phyloP scores from a whole-genome alignment of 2,329 filamentous ascomycete genomes.

The Colletotrichum tanaceti region DNA sequence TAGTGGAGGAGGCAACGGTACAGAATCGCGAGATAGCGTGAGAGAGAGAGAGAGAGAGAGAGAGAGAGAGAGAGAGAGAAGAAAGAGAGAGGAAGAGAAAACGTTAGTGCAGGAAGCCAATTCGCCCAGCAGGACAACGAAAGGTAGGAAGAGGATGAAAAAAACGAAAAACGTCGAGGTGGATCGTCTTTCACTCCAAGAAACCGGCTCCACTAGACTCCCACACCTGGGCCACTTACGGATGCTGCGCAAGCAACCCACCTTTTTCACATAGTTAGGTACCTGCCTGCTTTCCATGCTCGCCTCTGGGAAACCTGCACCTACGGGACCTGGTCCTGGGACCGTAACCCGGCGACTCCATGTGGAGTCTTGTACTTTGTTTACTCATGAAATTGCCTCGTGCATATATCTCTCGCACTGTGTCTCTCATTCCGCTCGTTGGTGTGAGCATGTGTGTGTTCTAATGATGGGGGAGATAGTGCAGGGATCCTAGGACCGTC shows the following conservation, averaged over 20 bases:
- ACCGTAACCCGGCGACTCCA: conserved; percentile 36
- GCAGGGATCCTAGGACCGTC: conserved; percentile 24
- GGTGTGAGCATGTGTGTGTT: conserved; percentile 1
- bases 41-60: conserved; percentile 1
- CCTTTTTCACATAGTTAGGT: conserved; percentile 3
- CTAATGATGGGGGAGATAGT: not conserved
- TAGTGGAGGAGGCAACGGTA: conserved; percentile 19
- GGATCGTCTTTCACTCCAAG: conserved; percentile 23
- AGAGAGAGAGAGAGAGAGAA: not conserved
- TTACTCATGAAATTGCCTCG: conserved; percentile 38
- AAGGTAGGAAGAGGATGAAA: not conserved
- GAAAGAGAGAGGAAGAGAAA: not conserved
- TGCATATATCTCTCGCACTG: conserved; percentile 24
- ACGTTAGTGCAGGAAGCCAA: conserved; percentile 11
- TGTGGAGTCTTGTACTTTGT: conserved; percentile 36
- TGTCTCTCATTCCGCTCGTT: conserved; percentile 18
- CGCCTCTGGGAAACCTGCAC: conserved; percentile 34
- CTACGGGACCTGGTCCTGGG: conserved; percentile 38
- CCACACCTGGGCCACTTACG: conserved; percentile 29
- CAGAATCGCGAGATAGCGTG: not conserved
- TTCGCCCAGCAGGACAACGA: conserved; percentile 19
- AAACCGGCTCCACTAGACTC: conserved; percentile 7
- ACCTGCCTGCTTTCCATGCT: conserved; percentile 26
- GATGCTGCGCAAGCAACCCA: conserved; percentile 10
- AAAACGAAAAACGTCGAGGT: conserved; percentile 5